These are phyloP conservation scores for Rhizodiscina lignyota DNA, from an alignment of 495 filamentous ascomycete genomes.

Conservation along the genomic window DNA sequence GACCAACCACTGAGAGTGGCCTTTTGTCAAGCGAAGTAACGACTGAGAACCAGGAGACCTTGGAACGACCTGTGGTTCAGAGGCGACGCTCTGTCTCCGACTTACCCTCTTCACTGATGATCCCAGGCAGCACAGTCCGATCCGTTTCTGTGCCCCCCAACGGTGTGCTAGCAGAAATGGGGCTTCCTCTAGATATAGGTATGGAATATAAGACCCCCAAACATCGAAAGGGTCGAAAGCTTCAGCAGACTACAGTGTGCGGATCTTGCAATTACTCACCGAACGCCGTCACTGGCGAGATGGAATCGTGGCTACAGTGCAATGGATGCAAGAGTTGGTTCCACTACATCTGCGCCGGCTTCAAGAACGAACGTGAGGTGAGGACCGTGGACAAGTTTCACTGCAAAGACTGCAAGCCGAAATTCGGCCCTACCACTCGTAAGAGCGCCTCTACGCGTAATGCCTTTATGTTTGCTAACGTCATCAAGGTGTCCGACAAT, in stretches of 20 bases:
- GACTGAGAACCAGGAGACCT: no score
- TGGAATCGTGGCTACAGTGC: constrained; percentile 48
- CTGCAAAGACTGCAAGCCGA: constrained; percentile 40
- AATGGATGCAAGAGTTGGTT: constrained; percentile 64
- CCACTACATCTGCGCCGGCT: constrained; percentile 56
- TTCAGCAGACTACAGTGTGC: constrained; percentile 16
- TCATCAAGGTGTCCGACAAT: constrained; percentile 24
- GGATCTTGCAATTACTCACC: constrained; percentile 21
- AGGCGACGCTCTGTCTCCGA: no score
- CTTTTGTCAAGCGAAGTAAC: no score
- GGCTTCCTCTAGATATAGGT: no score
- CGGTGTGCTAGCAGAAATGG: no score
- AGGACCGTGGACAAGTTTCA: constrained; percentile 59
- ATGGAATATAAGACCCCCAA: no score
- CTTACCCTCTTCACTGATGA: no score
- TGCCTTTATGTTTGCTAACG: constrained; percentile 1
- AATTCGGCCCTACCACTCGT: constrained; percentile 50
- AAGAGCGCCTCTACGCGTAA: constrained; percentile 21
- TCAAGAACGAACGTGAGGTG: constrained; percentile 52
- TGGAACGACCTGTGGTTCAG: no score
- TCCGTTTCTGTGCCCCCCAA: no score
- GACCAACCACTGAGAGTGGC: no score
- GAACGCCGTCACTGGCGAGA: constrained; percentile 15
- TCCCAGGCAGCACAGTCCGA: no score
- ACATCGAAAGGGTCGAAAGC: no score